phyloP scores from a whole-genome alignment of 2,329 filamentous ascomycete genomes.

The Cercospora janseana region DNA sequence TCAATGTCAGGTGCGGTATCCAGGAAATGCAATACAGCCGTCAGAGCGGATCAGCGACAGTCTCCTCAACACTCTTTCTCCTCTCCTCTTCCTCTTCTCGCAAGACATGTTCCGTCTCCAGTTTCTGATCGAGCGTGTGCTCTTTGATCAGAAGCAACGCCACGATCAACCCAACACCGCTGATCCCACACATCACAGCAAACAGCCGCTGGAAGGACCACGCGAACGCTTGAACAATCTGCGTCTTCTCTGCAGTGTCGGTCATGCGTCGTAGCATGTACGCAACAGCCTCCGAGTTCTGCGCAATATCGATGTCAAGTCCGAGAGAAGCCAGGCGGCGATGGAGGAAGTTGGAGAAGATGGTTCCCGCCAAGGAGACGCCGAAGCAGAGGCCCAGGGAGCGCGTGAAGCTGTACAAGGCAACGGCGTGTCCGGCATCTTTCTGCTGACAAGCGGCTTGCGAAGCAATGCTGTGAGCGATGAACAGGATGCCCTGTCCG shows the following conservation, averaged over 20 bases:
- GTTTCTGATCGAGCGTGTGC: constrained; percentile 22
- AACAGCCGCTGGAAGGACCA: constrained; percentile 29
- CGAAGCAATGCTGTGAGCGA: constrained; percentile 46
- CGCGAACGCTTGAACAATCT: constrained; percentile 21
- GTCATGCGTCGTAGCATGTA: constrained; percentile 22
- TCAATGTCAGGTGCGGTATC: background rate
- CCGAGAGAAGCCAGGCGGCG: constrained; percentile 14
- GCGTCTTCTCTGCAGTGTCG: constrained; percentile 14
- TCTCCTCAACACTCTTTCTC: background rate
- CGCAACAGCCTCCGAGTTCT: constrained; percentile 28
- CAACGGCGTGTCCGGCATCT: constrained; percentile 42
- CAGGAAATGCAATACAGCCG: background rate
- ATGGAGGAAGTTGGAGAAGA: constrained; percentile 42
- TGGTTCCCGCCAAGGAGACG: constrained; percentile 44
- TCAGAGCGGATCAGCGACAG: background rate
- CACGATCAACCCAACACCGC: constrained; percentile 25
- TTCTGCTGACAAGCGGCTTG: constrained; percentile 37
- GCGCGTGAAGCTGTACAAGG: constrained; percentile 49
- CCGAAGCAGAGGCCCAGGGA: constrained; percentile 52
- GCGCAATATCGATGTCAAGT: constrained; percentile 22
- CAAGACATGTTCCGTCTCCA: constrained; percentile 19
- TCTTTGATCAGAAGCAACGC: constrained; percentile 17
- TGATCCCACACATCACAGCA: constrained; percentile 28
- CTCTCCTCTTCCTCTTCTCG: background rate
- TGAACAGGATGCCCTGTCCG: constrained; percentile 47